Conservation (phyloP, 2,329 filamentous ascomycete species). For the Botrytis sinoallii region DNA sequence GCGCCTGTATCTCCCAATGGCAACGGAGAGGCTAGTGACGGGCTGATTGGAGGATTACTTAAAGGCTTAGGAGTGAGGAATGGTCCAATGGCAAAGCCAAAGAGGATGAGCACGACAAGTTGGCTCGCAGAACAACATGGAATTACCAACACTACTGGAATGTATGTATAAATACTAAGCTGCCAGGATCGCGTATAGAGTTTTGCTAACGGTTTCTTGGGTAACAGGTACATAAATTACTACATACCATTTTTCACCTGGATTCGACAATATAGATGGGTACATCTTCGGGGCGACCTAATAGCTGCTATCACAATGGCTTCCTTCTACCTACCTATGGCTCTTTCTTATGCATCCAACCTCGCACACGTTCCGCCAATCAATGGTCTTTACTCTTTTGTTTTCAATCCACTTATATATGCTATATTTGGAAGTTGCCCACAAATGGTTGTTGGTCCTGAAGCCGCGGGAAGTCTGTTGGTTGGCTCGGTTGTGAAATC, state of each 20-base stretch:
- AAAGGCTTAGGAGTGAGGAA: conserved; percentile 29
- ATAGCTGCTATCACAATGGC: conserved; percentile 90
- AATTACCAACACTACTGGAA: conserved; percentile 67
- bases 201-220: not conserved
- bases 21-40: conserved; percentile 25
- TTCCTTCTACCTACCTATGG: conserved; percentile 98
- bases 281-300: conserved; percentile 81
- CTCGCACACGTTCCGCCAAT: conserved; percentile 90
- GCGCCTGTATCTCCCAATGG: conserved; percentile 20
- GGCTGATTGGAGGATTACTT: conserved; percentile 30
- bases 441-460: conserved; percentile 90
- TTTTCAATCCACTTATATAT: conserved; percentile 89
- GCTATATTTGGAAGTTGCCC: conserved; percentile 88
- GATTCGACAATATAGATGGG: conserved; percentile 81
- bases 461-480: conserved; percentile 88
- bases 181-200: not conserved
- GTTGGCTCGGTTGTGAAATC: conserved; percentile 82
- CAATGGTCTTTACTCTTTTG: conserved; percentile 90
- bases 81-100: conserved; percentile 38
- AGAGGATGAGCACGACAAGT: conserved; percentile 70
- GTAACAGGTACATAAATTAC: conserved; percentile 76
- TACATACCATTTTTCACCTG: conserved; percentile 90
- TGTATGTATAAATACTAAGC: conserved; percentile 52
- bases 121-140: conserved; percentile 70
- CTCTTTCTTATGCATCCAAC: conserved; percentile 87